Evolutionary conservation across 768 basidiomycete species (phyloP).

Genomic region (Phaffia australis): DNA sequence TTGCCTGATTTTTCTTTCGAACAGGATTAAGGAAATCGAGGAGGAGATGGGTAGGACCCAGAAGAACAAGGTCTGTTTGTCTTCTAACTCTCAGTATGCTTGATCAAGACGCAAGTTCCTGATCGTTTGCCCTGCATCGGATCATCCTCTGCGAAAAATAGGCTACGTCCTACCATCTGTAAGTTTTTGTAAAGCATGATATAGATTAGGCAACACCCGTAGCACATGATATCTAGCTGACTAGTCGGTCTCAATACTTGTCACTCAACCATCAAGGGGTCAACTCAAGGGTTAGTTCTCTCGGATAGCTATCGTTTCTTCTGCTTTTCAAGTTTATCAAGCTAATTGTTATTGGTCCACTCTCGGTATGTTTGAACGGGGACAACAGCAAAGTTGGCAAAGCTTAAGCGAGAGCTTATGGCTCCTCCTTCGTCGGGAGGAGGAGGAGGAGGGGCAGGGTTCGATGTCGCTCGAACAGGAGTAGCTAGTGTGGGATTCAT

Average conservation of each 20-base stretch:
- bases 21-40: constrained; percentile 24
- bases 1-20: no score
- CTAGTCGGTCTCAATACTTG: no score
- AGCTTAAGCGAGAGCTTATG: constrained; percentile 88
- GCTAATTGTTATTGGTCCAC: constrained; percentile 3
- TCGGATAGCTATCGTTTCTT: neutral
- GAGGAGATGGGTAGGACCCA: constrained; percentile 25
- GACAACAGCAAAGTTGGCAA: constrained; percentile 75
- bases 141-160: neutral
- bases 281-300: constrained; percentile 59
- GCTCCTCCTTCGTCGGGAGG: constrained; percentile 60
- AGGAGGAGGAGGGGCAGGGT: constrained; percentile 85
- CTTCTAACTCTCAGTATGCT: neutral
- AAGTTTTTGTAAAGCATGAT: neutral
- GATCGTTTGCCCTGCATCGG: no score
- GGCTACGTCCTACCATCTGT: constrained; percentile 20
- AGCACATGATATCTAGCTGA: neutral
- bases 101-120: neutral
- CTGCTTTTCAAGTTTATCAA: constrained; percentile 17
- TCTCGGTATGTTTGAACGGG: constrained; percentile 9
- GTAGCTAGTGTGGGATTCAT: constrained; percentile 71
- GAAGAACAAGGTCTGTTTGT: constrained; percentile 19
- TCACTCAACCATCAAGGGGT: constrained; percentile 62
- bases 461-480: constrained; percentile 96
- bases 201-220: no score